Evolutionary conservation across 176 grass and related monocot species (phyloP).

Genomic region (Musa beccarii): DNA sequence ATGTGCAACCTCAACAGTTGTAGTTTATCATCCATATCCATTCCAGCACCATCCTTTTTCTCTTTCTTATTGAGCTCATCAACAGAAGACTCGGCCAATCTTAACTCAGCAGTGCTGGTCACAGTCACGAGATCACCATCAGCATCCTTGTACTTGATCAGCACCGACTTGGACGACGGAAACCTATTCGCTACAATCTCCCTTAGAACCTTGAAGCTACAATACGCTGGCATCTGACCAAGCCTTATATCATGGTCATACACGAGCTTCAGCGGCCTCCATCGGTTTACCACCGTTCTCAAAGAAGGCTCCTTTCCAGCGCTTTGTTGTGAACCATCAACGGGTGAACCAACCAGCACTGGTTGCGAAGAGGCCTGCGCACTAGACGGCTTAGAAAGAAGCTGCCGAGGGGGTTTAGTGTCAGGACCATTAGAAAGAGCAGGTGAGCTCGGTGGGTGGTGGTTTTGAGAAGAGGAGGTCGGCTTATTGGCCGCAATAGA

Average conservation of each 20-base stretch:
- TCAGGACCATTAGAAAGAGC: constrained; percentile 16
- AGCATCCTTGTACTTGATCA: constrained; percentile 89
- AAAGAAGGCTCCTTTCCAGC: constrained; percentile 24
- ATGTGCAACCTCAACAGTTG: constrained; percentile 56
- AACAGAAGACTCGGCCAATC: constrained; percentile 58
- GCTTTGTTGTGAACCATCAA: constrained; percentile 1
- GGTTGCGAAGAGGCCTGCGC: constrained; percentile 15
- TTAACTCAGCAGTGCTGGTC: constrained; percentile 55
- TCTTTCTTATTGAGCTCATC: constrained; percentile 21
- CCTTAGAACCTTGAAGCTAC: constrained; percentile 47
- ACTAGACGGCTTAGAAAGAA: constrained; percentile 15
- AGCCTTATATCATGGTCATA: constrained; percentile 96
- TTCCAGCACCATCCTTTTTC: constrained; percentile 20
- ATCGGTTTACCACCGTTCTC: constrained; percentile 4
- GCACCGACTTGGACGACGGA: constrained; percentile 78
- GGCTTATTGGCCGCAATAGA: not conserved
- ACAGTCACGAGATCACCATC: constrained; percentile 93
- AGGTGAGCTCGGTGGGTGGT: constrained; percentile 5
- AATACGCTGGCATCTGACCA: constrained; percentile 60
- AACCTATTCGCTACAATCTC: constrained; percentile 61
- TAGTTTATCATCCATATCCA: constrained; percentile 36
- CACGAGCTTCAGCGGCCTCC: constrained; percentile 85
- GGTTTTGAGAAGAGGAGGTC: constrained; percentile 10
- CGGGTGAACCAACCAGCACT: constrained; percentile 8
- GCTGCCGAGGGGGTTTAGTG: constrained; percentile 27